Base-by-base conservation (phyloP, 1,284 basidiomycete genomes). In the Ustilago curta region DNA sequence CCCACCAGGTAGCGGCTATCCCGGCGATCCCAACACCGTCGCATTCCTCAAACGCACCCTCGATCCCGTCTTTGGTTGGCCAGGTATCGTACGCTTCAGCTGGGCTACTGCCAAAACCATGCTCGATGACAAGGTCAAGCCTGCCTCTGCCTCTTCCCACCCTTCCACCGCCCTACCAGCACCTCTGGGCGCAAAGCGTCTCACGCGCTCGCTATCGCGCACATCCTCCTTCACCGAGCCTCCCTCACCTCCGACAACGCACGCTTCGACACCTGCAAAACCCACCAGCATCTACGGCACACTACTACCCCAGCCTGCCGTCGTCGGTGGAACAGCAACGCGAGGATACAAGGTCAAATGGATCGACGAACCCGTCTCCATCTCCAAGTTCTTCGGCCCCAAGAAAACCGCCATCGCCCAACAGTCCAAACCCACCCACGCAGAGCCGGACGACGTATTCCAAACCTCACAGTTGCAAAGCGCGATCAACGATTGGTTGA, bases 51-150 rank as follows among this genome's bases (percentile, higher is more conserved):
- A 90, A 74, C 85, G 88, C 3, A 89, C 91, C 2, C 82, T 97
- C 18, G 92, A 98, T 64, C 91, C 91, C 1, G 92, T 94, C 1
- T 99, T 99, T 84, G 96, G 96, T 3, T 97, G 91, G 84, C 95
- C 95, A 0, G 92, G 90, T 12, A 87, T 98, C 48, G 95, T 91
- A 5, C 90, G 97, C 14, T 99, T 99, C 86, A 95, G 93, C 8
- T 99, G 96, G 96, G 91, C 92, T 0, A 97, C 96, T 0, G 90
- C 95, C 68, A 96, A 95, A 83, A 90, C 94, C 1, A 85, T 91
- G 8, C 87, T 99, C 16, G 94, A 97, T 47, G 93, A 93, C 14
- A 76, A 76, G 27, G 39, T 68, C 50, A 63, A 64, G 39, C 54
- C 47, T 1, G 11, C 67, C 32, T 37, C 70, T n/a, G 2, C 50